Base-by-base conservation (phyloP, 2,329 filamentous ascomycete species). In the Trichoderma pleuroti region DNA sequence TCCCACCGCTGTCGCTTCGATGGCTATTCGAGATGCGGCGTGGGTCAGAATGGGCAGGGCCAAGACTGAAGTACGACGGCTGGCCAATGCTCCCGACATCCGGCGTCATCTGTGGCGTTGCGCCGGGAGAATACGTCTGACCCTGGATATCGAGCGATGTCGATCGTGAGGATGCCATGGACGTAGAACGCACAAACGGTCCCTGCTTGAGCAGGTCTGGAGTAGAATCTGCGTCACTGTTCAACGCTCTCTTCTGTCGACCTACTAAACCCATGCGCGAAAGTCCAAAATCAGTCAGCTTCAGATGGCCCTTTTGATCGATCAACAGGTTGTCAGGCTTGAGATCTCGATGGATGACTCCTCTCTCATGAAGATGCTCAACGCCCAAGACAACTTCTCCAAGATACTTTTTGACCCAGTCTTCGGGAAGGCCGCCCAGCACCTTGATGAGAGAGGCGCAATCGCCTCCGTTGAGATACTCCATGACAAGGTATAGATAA, bases 281-380 rank as follows among this genome's bases (percentile, higher is more conserved):
- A 30, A 99, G 85, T 72, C 96, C 96, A 83, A 99, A 99, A 80
- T 99, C 96, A 1, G 97, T 99, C 76, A 99, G 85, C 81, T 99
- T 99, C 70, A 99, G 84, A 82, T 99, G 96, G 2, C 96, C 96
- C 77, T 94, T 97, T 76, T 97, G 93, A 78, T 99, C 97, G 75
- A 99, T 99, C 66, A 99, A 87, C 36, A 99, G 87, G 78, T 99
- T 99, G 79, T 99, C 96, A 1, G 96, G 96, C 81, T 99, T 99
- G 72, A 99, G 82, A 78, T 99, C 96, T 76, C 96, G 92, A 81
- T 99, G 97, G 57, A 99, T 95, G 78, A 99, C 98, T 72, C 95
- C 93, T 71, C 95, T 90, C 78, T 91, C 93, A 82, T 99, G 96
- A 60, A 99, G 85, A 83, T 99, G 94, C 79, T 99, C 94, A 46